Evolutionary conservation across 202 grass and related monocot species (phyloP).

Genomic region (Schoenoplectus tabernaemontani): DNA sequence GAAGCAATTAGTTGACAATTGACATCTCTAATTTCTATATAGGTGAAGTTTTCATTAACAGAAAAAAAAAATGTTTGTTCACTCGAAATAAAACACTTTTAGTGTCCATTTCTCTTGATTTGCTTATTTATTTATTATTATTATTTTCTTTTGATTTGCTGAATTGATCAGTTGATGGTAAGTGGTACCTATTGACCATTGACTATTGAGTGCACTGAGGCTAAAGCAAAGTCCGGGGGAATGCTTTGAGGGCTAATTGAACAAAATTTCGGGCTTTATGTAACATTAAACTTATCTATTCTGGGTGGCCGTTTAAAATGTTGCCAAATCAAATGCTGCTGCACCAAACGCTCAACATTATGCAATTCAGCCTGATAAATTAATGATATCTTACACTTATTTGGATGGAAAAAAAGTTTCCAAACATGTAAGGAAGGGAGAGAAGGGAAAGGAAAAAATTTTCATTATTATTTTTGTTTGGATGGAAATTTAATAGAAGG

Average conservation of each 20-base stretch:
- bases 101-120: background rate
- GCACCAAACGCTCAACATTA: background rate
- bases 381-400: background rate
- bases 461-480: no score
- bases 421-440: no score
- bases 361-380: background rate
- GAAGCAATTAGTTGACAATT: background rate
- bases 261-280: background rate
- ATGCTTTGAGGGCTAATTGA: no score
- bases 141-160: background rate
- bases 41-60: background rate
- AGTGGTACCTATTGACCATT: no score
- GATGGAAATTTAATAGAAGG: no score
- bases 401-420: no score
- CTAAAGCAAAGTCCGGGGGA: no score
- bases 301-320: background rate
- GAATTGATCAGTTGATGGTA: background rate
- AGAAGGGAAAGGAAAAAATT: no score
- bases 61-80: background rate
- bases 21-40: background rate
- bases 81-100: background rate
- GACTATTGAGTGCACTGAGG: background rate
- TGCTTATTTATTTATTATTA: background rate
- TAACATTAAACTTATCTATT: background rate
- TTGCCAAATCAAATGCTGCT: background rate